A percentile compares a stretch with the other conserved stretches of the same genome.
Evolutionary conservation across 148 eudicot species (phyloP).

Genomic region (Selenicereus undatus): DNA sequence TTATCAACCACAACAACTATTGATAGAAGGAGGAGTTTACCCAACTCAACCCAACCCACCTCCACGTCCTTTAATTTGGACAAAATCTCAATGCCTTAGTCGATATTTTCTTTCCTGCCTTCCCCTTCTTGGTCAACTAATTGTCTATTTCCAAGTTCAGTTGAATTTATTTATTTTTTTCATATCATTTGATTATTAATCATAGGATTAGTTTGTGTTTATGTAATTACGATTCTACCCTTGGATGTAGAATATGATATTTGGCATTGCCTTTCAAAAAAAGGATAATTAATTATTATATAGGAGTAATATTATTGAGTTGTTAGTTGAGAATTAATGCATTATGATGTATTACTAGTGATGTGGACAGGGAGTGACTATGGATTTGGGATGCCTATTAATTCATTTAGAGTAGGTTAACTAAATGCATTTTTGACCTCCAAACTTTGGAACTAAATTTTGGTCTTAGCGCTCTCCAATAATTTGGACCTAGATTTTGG

Average conservation of each 20-base stretch:
- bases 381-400: not conserved
- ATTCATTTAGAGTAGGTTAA: not conserved
- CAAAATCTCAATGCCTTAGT: not conserved
- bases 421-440: not conserved
- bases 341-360: too few relatives aligned
- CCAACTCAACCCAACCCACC: slow-evolving; percentile 58
- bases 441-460: too few relatives aligned
- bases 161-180: too few relatives aligned
- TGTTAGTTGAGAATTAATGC: too few relatives aligned
- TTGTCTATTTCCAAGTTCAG: not conserved
- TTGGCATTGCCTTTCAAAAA: not conserved
- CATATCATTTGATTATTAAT: not conserved
- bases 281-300: not conserved
- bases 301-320: too few relatives aligned
- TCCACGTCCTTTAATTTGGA: slow-evolving; percentile 5
- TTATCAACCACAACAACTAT: slow-evolving; percentile 19
- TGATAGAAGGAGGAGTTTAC: slow-evolving; percentile 36
- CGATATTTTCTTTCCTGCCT: not conserved
- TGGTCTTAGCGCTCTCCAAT: too few relatives aligned
- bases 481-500: too few relatives aligned
- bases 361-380: too few relatives aligned
- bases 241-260: not conserved
- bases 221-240: not conserved
- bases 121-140: slow-evolving; percentile 11
- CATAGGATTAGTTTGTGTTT: not conserved